These are phyloP conservation scores for Asterophora parasitica DNA, from an alignment of 768 basidiomycete genomes.

Conservation along the genomic window DNA sequence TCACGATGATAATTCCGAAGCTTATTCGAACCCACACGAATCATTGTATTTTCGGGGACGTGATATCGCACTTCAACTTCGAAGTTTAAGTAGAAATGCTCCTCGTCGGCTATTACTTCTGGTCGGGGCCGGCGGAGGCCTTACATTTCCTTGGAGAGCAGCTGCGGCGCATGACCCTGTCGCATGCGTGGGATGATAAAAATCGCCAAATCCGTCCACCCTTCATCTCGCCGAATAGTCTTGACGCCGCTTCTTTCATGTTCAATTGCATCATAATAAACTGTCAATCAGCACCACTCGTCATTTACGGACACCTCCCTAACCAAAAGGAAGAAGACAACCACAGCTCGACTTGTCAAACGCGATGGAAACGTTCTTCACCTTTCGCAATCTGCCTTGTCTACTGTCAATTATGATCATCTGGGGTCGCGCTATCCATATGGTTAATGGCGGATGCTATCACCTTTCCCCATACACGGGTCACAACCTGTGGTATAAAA, in stretches of 20 bases:
- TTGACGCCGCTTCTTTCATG: not conserved
- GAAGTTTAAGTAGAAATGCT: not conserved
- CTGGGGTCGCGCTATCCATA: not conserved
- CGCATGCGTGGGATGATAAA: conserved; percentile 5
- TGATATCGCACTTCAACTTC: too few relatives aligned
- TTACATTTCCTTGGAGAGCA: not conserved
- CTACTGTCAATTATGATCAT: conserved; percentile 5
- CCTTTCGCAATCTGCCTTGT: not conserved
- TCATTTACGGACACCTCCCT: not conserved
- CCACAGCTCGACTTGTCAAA: too few relatives aligned
- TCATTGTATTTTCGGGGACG: too few relatives aligned
- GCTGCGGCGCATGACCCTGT: not conserved
- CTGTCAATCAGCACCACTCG: not conserved
- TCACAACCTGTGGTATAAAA: conserved; percentile 5
- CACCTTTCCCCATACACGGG: not conserved
- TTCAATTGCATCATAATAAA: not conserved
- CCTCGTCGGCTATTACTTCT: not conserved
- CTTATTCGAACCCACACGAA: too few relatives aligned
- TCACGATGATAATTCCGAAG: too few relatives aligned
- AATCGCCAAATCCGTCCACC: not conserved
- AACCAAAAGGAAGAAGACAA: not conserved
- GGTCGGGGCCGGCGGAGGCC: not conserved
- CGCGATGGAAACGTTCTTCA: not conserved
- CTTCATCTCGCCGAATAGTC: not conserved
- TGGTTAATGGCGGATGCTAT: conserved; percentile 1